Evolutionary conservation across 441 rosid genomes (phyloP), one percentile per base, ranked within the genome.

Genomic region (Kokia cookei): DNA sequence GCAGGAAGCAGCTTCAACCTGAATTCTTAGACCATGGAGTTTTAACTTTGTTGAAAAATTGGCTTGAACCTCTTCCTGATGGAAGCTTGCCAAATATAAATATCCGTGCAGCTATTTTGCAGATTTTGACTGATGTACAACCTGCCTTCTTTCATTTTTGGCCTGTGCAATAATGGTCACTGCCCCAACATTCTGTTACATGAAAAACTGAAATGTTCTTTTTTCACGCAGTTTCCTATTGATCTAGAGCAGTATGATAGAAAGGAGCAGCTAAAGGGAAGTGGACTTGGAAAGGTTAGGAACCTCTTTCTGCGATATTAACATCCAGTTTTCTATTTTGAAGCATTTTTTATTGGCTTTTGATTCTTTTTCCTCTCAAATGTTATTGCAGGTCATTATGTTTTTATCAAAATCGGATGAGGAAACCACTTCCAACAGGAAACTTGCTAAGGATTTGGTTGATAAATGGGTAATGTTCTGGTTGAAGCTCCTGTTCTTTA

Each of bases 31-130:
- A 96, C 83, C 98, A 96, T 77, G 98, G 98, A 71, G 99, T 96
- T 53, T 73, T 96, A 71, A 86, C 95, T 65, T 83, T 96, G 60
- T 74, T 92, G 76, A 96, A 92, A 89, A 91, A 87, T 76, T 93
- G 99, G 98, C 98, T 96, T 43, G 99, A 96, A 78, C 99, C 98
- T 26, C 98, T 93, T 81, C 99, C 99, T 53, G 98, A 96, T 86
- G 96, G 97, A 80, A 95, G 99, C 76, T 86, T 95, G 76, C 98
- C 99, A 11, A 93, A 89, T 81, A 91, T 89, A 80, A 95, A 95
- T 75, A 95, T 95, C 66, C 97, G 98, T 50, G 97, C 94, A 29
- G 97, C 97, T 69, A 83, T 95, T 80, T 82, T 95, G 83, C 81
- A 65, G 83, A 89, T 93, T 78, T 80, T 95, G 80, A 80, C 91